A percentile compares a stretch with the other conserved stretches of the same genome.
These are phyloP conservation scores for Pyricularia grisea DNA, from an alignment of 2,329 filamentous ascomycete species.

Conservation along the genomic window DNA sequence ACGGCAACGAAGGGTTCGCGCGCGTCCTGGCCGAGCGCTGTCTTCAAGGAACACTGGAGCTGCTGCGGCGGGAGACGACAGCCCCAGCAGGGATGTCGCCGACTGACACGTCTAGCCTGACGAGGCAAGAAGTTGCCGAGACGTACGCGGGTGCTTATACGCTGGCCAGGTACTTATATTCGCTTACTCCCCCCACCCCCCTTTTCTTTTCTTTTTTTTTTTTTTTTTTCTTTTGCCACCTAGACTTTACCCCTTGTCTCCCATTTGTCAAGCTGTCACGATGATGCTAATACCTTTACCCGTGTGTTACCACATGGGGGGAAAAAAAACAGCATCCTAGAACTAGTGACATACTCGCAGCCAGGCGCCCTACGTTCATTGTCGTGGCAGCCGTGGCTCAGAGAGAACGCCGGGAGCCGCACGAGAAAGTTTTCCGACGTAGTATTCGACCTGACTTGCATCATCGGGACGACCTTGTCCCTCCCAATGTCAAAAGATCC, in stretches of 20 bases:
- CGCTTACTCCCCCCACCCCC: too few relatives aligned
- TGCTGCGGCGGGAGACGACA: not conserved
- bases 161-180: not conserved
- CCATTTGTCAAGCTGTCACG: not conserved
- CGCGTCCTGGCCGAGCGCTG: not conserved
- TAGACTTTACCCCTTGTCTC: not conserved
- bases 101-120: not conserved
- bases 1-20: not conserved
- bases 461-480: not conserved
- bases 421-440: constrained; percentile 1
- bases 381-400: not conserved
- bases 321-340: not conserved
- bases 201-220: too few relatives aligned
- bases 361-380: not conserved
- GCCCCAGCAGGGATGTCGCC: not conserved
- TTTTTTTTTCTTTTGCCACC: not conserved
- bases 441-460: constrained; percentile 1
- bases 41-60: not conserved
- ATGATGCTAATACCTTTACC: not conserved
- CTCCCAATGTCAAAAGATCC: not conserved
- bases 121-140: not conserved
- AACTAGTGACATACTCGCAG: not conserved
- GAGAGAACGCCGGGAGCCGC: not conserved
- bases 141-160: not conserved
- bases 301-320: not conserved